A percentile compares a stretch with the other conserved stretches of the same genome.
These are phyloP conservation scores for Metarhizium sp. DNA, from an alignment of 2,329 filamentous ascomycete genomes.

Conservation along the genomic window DNA sequence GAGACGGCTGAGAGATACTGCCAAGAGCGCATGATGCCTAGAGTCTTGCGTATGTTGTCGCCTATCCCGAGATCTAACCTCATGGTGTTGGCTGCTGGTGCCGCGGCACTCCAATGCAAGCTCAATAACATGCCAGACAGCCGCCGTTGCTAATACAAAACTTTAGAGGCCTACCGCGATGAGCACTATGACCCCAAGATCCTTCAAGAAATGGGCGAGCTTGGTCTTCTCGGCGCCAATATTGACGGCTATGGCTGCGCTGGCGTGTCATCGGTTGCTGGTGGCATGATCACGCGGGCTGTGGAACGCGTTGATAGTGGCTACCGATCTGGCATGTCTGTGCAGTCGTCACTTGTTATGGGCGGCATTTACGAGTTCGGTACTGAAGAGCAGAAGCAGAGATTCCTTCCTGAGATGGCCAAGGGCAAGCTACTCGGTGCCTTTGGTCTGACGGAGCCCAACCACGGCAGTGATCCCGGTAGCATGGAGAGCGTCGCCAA, in stretches of 20 bases:
- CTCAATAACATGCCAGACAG: neutral
- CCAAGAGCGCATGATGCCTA: constrained; percentile 76
- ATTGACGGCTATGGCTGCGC: constrained; percentile 85
- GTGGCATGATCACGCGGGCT: constrained; percentile 81
- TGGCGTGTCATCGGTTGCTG: constrained; percentile 77
- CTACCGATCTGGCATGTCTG: constrained; percentile 87
- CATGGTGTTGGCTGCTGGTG: neutral
- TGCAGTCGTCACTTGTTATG: constrained; percentile 90
- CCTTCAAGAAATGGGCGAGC: constrained; percentile 82
- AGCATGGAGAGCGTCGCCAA: constrained; percentile 86
- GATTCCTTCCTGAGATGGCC: constrained; percentile 70
- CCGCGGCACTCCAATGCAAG: neutral
- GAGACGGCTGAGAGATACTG: constrained; percentile 92
- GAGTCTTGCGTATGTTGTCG: constrained; percentile 63
- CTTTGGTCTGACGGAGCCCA: constrained; percentile 86
- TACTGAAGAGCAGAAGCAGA: constrained; percentile 78
- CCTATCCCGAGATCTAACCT: neutral
- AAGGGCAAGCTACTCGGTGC: constrained; percentile 75
- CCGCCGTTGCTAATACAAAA: neutral
- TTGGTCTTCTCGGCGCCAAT: constrained; percentile 78
- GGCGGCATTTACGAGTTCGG: constrained; percentile 85
- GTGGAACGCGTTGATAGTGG: constrained; percentile 88
- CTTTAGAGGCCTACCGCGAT: constrained; percentile 68
- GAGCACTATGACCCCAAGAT: constrained; percentile 82
- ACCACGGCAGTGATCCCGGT: constrained; percentile 85